Conservation (phyloP, 352 stramenopile species). For the Phytophthora agathidicida region DNA sequence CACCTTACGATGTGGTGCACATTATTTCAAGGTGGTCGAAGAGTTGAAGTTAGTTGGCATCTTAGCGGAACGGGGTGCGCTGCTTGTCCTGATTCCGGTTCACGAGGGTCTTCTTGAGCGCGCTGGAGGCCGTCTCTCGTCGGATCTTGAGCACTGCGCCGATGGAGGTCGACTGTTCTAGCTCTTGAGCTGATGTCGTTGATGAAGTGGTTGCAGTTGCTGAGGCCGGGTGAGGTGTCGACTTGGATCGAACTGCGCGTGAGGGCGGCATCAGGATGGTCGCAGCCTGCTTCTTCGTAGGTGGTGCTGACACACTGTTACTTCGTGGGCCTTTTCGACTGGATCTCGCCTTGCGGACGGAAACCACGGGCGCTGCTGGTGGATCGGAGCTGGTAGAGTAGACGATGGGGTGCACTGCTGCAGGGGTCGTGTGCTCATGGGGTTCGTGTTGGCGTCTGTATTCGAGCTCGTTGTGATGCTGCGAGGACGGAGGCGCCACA, state of each 20-base stretch:
- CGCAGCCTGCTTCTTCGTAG: conserved; percentile 18
- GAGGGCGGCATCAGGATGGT: conserved; percentile 16
- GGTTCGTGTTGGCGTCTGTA: conserved; percentile 9
- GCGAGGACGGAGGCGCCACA: background rate
- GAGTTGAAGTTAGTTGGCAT: conserved; percentile 3
- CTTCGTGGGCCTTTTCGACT: conserved; percentile 12
- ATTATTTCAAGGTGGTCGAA: background rate
- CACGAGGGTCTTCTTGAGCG: conserved; percentile 54
- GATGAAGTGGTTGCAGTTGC: conserved; percentile 13
- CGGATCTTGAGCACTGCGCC: conserved; percentile 45
- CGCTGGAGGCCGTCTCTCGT: conserved; percentile 57
- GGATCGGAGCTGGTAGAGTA: conserved; percentile 9
- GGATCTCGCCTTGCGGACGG: conserved; percentile 14
- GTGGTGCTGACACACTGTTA: background rate
- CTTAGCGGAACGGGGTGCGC: conserved; percentile 41
- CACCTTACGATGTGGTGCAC: conserved; percentile 1
- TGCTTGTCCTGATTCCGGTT: conserved; percentile 31
- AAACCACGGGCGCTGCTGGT: conserved; percentile 7
- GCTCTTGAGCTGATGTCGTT: conserved; percentile 5
- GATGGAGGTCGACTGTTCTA: no score
- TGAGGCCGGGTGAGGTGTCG: conserved; percentile 1
- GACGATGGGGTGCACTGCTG: conserved; percentile 20
- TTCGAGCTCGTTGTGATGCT: background rate
- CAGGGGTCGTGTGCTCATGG: conserved; percentile 1
- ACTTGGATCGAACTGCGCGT: conserved; percentile 6